Evolutionary conservation across 257 asterid genomes (phyloP).

Genomic region (Datura wrightii): DNA sequence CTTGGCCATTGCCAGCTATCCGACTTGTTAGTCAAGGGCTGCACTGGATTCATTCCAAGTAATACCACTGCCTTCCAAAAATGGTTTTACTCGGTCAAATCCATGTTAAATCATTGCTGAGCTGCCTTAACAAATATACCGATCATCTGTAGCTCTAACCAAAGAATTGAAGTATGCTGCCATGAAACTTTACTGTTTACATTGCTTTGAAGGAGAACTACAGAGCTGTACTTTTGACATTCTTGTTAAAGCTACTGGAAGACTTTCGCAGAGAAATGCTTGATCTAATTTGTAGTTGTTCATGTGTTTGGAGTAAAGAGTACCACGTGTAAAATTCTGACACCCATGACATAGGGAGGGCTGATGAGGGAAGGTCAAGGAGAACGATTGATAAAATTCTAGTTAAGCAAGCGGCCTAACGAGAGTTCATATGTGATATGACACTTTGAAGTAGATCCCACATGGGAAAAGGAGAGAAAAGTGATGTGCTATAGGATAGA

Average conservation of each 20-base stretch:
- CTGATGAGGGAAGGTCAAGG: neutral
- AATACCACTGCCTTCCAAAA: slow-evolving; percentile 1
- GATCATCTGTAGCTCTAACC: neutral
- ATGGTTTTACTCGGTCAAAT: neutral
- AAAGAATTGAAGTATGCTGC: slow-evolving; percentile 6
- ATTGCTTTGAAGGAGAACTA: slow-evolving; percentile 12
- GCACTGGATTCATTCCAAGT: neutral
- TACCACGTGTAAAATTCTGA: slow-evolving; percentile 9
- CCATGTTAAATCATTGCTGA: neutral
- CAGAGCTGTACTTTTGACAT: neutral
- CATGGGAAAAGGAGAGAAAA: neutral
- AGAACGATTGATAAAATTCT: neutral
- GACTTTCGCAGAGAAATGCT: neutral
- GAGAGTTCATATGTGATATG: neutral
- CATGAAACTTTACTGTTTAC: neutral
- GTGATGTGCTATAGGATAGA: slow-evolving; percentile 1
- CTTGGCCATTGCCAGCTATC: neutral
- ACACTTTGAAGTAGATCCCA: neutral
- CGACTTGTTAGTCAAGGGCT: slow-evolving; percentile 3
- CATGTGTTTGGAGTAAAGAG: neutral
- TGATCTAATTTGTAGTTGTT: neutral
- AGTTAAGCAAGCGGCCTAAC: neutral
- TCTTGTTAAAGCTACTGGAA: neutral
- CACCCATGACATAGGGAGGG: neutral
- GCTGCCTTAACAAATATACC: neutral